Evolutionary conservation across 2,329 filamentous ascomycete genomes (phyloP).

Genomic region (Talaromyces sp.): DNA sequence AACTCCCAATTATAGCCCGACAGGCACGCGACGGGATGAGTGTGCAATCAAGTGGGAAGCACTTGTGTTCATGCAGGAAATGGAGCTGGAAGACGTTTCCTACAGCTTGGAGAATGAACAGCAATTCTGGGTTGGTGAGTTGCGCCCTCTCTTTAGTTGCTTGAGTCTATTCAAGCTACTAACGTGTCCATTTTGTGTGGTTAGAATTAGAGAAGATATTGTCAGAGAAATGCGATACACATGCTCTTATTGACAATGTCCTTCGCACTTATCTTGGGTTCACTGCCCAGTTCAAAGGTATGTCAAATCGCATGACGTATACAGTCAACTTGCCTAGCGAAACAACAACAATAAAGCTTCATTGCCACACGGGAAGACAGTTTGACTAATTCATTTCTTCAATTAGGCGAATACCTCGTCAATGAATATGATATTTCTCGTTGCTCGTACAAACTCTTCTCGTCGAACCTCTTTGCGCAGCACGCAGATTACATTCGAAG

Average conservation of each 20-base stretch:
- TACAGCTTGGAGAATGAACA: slow-evolving; percentile 72
- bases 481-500: slow-evolving; percentile 84
- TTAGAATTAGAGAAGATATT: slow-evolving; percentile 66
- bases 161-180: not conserved
- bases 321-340: not conserved
- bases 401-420: slow-evolving; percentile 63
- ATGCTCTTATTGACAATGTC: slow-evolving; percentile 75
- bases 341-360: not conserved
- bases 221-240: slow-evolving; percentile 55
- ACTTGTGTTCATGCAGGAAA: slow-evolving; percentile 44
- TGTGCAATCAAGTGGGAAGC: slow-evolving; percentile 22
- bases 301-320: not conserved
- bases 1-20: slow-evolving; percentile 10
- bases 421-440: slow-evolving; percentile 75
- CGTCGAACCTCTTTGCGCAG: slow-evolving; percentile 67
- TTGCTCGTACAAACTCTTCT: slow-evolving; percentile 75
- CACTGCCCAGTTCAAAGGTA: slow-evolving; percentile 67
- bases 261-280: slow-evolving; percentile 80
- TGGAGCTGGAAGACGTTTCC: slow-evolving; percentile 64
- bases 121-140: slow-evolving; percentile 83
- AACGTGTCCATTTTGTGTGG: not conserved
- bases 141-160: not conserved
- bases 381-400: slow-evolving; percentile 20
- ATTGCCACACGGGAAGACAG: not conserved
- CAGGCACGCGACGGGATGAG: slow-evolving; percentile 34